Base-by-base conservation (phyloP, 768 basidiomycete genomes). In the Suillus lakei region DNA sequence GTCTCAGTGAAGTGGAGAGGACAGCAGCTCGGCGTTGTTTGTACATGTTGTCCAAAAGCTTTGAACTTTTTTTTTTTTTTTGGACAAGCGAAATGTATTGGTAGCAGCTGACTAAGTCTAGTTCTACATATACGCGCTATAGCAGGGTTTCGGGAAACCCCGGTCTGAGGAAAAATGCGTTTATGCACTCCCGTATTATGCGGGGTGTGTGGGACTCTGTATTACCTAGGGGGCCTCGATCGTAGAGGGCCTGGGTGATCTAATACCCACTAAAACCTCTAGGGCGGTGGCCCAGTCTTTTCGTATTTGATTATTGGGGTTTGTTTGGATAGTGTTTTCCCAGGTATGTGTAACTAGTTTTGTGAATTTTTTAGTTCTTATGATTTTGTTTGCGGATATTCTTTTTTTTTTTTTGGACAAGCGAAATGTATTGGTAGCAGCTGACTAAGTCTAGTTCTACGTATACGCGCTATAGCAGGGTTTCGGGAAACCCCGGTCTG, bases 1-100 rank as follows among this genome's bases (percentile, higher is more conserved):
- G n/a, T n/a, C n/a, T n/a, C n/a, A n/a, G n/a, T n/a, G n/a, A n/a
- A n/a, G n/a, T n/a, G n/a, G n/a, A n/a, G n/a, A n/a, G n/a, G n/a
- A n/a, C n/a, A n/a, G n/a, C n/a, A n/a, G n/a, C n/a, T n/a, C n/a
- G n/a, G n/a, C 48, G 18, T 23, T 72, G 51, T 74, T 74, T 74
- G 63, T 32, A n/a, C n/a, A 36, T 74, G 41, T 74, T 74, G 64
- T 34, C 4, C 41, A 44, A 61, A 46, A 53, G 41, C 64, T 38
- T 51, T 62, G 32, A 62, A 62, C 64, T 63, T 63, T n/a, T n/a
- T n/a, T n/a, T n/a, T n/a, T n/a, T n/a, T n/a, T n/a, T n/a, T n/a
- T n/a, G n/a, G n/a, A n/a, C n/a, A n/a, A n/a, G n/a, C n/a, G n/a
- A n/a, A n/a, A n/a, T n/a, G n/a, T n/a, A n/a, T n/a, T n/a, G n/a